phyloP scores from a whole-genome alignment of 2,329 filamentous ascomycete genomes.

The Pseudogymnoascus sp. region DNA sequence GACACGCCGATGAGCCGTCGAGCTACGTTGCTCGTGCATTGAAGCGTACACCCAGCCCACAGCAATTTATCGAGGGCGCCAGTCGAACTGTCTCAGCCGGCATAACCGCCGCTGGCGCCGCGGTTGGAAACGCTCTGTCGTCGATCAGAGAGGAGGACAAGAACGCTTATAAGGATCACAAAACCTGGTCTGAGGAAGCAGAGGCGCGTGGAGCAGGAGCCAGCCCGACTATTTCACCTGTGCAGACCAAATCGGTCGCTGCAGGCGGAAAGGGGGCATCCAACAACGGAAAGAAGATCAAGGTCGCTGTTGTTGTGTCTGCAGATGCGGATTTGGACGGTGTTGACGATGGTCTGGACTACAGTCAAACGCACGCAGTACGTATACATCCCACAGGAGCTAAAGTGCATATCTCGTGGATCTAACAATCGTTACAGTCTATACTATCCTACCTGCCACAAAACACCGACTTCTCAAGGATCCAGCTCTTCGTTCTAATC shows the following conservation, averaged over 20 bases:
- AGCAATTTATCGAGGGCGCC: conserved; percentile 79
- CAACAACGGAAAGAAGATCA: conserved; percentile 48
- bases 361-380: conserved; percentile 73
- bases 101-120: conserved; percentile 73
- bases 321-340: conserved; percentile 58
- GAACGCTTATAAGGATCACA: conserved; percentile 73
- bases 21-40: conserved; percentile 69
- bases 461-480: conserved; percentile 62
- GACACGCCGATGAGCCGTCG: conserved; percentile 37
- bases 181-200: conserved; percentile 87
- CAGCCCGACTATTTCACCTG: conserved; percentile 21
- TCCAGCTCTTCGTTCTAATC: conserved; percentile 80
- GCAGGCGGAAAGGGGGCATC: not conserved
- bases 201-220: conserved; percentile 52
- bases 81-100: conserved; percentile 74
- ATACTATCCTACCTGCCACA: conserved; percentile 83
- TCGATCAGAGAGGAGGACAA: conserved; percentile 79
- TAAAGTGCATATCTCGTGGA: conserved; percentile 14
- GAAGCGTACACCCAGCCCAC: conserved; percentile 74
- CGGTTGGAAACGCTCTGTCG: conserved; percentile 71
- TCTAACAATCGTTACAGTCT: conserved; percentile 43
- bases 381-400: conserved; percentile 29
- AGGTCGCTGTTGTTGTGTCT: conserved; percentile 81
- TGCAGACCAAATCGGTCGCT: not conserved
- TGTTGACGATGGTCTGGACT: conserved; percentile 51